These are phyloP conservation scores for Penicillium brasilianum DNA, from an alignment of 2,329 filamentous ascomycete genomes.

Conservation along the genomic window DNA sequence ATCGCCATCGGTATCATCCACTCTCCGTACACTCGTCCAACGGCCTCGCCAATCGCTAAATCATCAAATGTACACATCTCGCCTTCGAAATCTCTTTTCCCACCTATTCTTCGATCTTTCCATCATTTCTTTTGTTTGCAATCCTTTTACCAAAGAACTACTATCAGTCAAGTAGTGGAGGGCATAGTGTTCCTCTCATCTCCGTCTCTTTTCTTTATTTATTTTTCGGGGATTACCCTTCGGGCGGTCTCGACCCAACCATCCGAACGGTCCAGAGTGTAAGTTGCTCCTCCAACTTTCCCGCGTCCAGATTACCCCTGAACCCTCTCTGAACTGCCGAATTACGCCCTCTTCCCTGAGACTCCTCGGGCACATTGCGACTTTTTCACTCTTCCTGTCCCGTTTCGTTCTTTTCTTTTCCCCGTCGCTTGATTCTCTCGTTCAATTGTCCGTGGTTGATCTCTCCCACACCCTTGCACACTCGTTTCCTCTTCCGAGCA, in stretches of 20 bases:
- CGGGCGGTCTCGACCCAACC: conserved; percentile 11
- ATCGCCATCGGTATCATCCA: conserved; percentile 31
- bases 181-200: not conserved
- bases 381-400: not conserved
- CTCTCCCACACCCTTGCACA: conserved; percentile 4
- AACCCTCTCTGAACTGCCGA: not conserved
- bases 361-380: not conserved
- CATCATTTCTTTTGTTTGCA: conserved; percentile 12
- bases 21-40: conserved; percentile 13
- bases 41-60: not conserved
- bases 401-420: conserved; percentile 5
- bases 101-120: conserved; percentile 13
- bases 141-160: not conserved
- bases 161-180: not conserved
- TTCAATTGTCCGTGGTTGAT: conserved; percentile 4
- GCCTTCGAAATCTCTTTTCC: not conserved
- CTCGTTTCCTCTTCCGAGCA: conserved; percentile 20
- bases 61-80: too few species aligned
- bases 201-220: not conserved
- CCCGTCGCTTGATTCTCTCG: conserved; percentile 11
- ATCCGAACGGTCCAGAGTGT: conserved; percentile 1
- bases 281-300: not conserved
- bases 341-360: not conserved
- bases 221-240: conserved; percentile 9
- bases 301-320: conserved; percentile 8